Base-by-base conservation (phyloP, 768 basidiomycete genomes). In the Pleurotus tuber-regium region DNA sequence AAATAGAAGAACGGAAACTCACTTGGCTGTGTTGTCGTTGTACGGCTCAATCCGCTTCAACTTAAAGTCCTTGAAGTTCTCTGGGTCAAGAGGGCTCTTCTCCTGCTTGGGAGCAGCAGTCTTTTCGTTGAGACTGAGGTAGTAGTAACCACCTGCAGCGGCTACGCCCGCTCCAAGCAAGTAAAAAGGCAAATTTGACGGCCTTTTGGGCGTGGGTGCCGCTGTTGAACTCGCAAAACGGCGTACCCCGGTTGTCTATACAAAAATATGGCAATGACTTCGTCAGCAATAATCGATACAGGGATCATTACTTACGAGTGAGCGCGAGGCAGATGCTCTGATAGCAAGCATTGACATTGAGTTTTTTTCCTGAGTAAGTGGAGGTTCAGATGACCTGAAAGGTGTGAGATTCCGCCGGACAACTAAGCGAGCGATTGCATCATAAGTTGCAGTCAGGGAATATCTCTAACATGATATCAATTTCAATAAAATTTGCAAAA, bases 11-110 rank as follows among this genome's bases (percentile, higher is more conserved):
- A n/a, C n/a, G n/a, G n/a, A n/a, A n/a, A 58, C 77, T 51, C 57
- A 93, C 83, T 79, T 82, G 26, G 90, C 75, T 11, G 92, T 88
- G 71, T 98, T 97, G 79, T 98, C 88, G 80, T 97, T 98, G 77
- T 96, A 97, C 0, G 86, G 86, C 54, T 84, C 71, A 54, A 92
- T 67, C 62, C 83, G 82, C 67, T 88, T 88, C 61, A 98, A 82
- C 64, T 83, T 85, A 69, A 97, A 87, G 64, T 91, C 83, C 43
- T 84, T 68, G 61, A 86, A 92, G 57, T 85, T 82, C 52, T 89
- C 70, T 6, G 89, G 80, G 63, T 89, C 86, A 21, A 93, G 77
- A 10, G 86, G 82, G 57, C 84, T 87, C 63, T 82, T 84, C 63
- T 81, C 72, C 55, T 78, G 79, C 63, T 67, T 70, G 48, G 63